These are phyloP conservation scores for Parietaria judaica DNA, from an alignment of 306 rosid species.

Conservation along the genomic window DNA sequence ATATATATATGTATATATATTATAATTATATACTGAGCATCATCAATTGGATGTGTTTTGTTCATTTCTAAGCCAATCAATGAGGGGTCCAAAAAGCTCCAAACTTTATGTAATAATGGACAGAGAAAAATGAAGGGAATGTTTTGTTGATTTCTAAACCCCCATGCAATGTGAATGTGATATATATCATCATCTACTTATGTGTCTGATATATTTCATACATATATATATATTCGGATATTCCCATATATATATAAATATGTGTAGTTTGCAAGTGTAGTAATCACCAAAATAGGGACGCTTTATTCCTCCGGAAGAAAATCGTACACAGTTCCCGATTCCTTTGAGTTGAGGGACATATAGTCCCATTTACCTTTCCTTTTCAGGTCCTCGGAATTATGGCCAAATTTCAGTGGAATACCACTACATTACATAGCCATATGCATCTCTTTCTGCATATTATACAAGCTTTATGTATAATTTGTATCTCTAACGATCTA, in stretches of 20 bases:
- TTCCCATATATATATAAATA: neutral
- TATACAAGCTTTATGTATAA: no score
- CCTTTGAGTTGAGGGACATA: conserved; percentile 32
- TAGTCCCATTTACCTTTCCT: conserved; percentile 49
- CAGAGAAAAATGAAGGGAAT: conserved; percentile 21
- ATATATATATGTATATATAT: neutral
- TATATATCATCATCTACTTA: neutral
- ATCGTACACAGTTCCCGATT: conserved; percentile 71
- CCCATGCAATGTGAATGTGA: conserved; percentile 39
- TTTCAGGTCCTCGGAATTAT: conserved; percentile 60
- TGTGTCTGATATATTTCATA: neutral
- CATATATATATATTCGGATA: neutral
- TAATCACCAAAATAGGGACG: conserved; percentile 23
- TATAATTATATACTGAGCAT: neutral
- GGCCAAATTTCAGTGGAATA: conserved; percentile 27
- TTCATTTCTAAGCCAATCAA: conserved; percentile 17
- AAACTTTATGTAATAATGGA: conserved; percentile 43
- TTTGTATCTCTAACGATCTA: no score
- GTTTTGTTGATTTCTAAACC: conserved; percentile 34
- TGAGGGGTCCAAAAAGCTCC: conserved; percentile 18
- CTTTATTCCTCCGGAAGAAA: conserved; percentile 73
- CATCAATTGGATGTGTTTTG: conserved; percentile 9
- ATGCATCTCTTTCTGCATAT: conserved; percentile 2
- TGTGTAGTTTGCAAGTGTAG: no score
- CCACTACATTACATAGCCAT: conserved; percentile 3